Base-by-base conservation (phyloP, 768 basidiomycete species). In the Rhizopogon vinicolor region DNA sequence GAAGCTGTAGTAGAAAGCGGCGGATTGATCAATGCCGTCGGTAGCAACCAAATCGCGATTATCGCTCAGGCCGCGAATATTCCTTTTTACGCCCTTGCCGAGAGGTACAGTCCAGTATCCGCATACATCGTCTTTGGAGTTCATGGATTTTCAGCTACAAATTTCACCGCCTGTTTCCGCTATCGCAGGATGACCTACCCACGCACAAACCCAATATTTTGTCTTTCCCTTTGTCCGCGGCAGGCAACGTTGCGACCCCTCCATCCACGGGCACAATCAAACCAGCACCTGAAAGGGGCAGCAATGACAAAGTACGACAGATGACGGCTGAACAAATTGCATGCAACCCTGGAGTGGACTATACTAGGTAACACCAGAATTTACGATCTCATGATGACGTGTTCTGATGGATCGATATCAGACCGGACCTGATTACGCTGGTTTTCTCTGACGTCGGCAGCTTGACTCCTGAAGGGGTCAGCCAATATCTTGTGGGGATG, bases 1-100 rank as follows among this genome's bases (percentile, higher is more conserved):
- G 97, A 99, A 75, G 97, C 95, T 7, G 95, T 99, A 28, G 96
- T 97, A 5, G 97, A 98, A 72, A 93, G 91, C 59, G 97, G 97
- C 43, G 92, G 94, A 4, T 74, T 93, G 57, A 84, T 95, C 62
- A 94, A 94, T 66, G 91, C 89, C 51, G 89, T 98, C 39, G 96
- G 96, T 41, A 93, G 93, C 64, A 94, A 92, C 71, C 93, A 97
- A 73, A 93, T 98, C 62, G 96, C 97, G 3, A 89, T 97, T 65
- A 91, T 98, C 54, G 96, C 97, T 52, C 92, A 93, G 70, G 89
- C 92, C 40, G 83, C 89, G 54, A 91, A 92, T 65, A 97, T 96
- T 69, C 96, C 97, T 4, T 94, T 98, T 70, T 98, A 98, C 73
- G 95, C 92, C 50, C 79, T 94, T 37, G 93, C 93, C 29, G 93